Evolutionary conservation across 2,329 filamentous ascomycete genomes (phyloP).

Genomic region (Hymenoscyphus albidus): DNA sequence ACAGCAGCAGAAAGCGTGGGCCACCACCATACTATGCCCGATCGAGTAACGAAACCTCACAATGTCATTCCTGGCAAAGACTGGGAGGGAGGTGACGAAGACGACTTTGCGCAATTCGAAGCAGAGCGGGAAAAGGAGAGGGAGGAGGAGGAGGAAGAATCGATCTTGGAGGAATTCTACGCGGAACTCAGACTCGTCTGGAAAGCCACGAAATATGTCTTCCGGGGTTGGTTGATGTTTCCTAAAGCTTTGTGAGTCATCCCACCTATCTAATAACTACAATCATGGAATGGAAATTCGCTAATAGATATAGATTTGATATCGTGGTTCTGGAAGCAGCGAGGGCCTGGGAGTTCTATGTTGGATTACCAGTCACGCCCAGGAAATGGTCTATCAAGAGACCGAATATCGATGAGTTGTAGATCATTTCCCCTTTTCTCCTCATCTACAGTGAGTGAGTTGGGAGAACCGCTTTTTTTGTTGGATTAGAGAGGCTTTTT

Average conservation of each 20-base stretch:
- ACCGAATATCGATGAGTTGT: slow-evolving; percentile 41
- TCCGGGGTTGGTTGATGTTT: slow-evolving; percentile 65
- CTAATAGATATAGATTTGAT: slow-evolving; percentile 40
- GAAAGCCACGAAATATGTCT: slow-evolving; percentile 60
- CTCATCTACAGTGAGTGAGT: too few relatives aligned
- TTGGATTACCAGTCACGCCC: slow-evolving; percentile 56
- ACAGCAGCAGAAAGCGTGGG: slow-evolving; percentile 28
- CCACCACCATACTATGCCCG: slow-evolving; percentile 25
- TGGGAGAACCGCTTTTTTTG: too few relatives aligned
- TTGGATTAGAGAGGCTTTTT: too few relatives aligned
- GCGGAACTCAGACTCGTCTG: slow-evolving; percentile 62
- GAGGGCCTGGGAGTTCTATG: slow-evolving; percentile 57
- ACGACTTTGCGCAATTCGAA: slow-evolving; percentile 41
- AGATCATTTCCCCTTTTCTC: neutral
- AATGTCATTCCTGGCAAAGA: slow-evolving; percentile 35
- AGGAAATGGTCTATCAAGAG: slow-evolving; percentile 46
- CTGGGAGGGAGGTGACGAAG: slow-evolving; percentile 37
- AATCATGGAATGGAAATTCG: neutral
- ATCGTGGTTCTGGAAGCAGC: slow-evolving; percentile 51
- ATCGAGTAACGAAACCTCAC: slow-evolving; percentile 40
- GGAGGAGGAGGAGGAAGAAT: slow-evolving; percentile 36
- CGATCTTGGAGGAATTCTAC: slow-evolving; percentile 54
- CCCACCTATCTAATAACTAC: neutral
- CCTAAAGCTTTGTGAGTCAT: slow-evolving; percentile 66
- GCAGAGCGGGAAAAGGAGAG: slow-evolving; percentile 25